A percentile compares a stretch with the other conserved stretches of the same genome.
phyloP scores from a whole-genome alignment of 805 yeast genomes.

The Wickerhamomyces bisporus region DNA sequence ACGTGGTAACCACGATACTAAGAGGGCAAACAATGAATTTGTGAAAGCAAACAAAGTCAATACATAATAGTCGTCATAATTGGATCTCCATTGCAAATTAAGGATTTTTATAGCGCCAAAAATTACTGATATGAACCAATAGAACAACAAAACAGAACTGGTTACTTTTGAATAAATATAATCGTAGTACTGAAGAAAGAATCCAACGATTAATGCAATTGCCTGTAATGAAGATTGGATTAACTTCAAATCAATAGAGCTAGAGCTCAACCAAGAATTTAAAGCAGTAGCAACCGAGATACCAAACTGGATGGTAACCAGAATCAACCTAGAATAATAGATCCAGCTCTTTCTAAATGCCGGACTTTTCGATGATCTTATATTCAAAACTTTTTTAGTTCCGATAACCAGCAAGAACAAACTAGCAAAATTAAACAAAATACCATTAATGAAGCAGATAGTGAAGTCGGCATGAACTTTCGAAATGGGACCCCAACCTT shows the following conservation, averaged over 20 bases:
- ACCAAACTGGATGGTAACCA: slow-evolving; percentile 29
- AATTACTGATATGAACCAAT: slow-evolving; percentile 61
- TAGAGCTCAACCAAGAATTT: slow-evolving; percentile 12
- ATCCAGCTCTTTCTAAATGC: slow-evolving; percentile 36
- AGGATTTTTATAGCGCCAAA: slow-evolving; percentile 41
- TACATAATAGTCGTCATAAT: slow-evolving; percentile 23
- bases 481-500: slow-evolving; percentile 41
- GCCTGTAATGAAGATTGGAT: slow-evolving; percentile 35
- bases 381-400: slow-evolving; percentile 27
- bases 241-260: slow-evolving; percentile 24
- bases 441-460: slow-evolving; percentile 55
- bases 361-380: slow-evolving; percentile 18
- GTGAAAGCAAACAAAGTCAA: slow-evolving; percentile 29
- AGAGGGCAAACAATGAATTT: slow-evolving; percentile 26
- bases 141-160: slow-evolving; percentile 61
- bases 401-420: slow-evolving; percentile 41
- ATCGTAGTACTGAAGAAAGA: slow-evolving; percentile 64
- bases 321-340: slow-evolving; percentile 27
- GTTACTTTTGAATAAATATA: slow-evolving; percentile 62
- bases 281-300: slow-evolving; percentile 22
- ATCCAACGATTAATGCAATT: slow-evolving; percentile 44
- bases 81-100: slow-evolving; percentile 31
- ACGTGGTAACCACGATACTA: slow-evolving; percentile 34
- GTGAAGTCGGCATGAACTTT: slow-evolving; percentile 47
- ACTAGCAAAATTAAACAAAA: slow-evolving; percentile 37